Evolutionary conservation across 768 basidiomycete genomes (phyloP), one percentile per base, ranked within the genome.

Genomic region (Lentinus tigrinus): DNA sequence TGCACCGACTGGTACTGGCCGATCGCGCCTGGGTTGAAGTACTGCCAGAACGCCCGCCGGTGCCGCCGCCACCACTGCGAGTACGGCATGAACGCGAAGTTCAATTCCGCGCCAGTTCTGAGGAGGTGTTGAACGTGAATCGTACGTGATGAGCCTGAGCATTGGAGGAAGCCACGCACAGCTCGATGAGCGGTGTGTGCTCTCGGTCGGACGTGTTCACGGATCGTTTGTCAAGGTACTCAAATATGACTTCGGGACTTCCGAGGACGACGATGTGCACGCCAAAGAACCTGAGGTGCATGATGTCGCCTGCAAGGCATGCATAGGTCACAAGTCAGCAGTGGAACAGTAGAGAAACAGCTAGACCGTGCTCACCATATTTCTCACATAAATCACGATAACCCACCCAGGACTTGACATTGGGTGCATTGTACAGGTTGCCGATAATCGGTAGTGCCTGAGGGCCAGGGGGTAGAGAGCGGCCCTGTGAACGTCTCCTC

Each of bases 11-110:
- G 43, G 36, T 61, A 57, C 16, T 56, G 3, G 4, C 17, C 13
- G 13, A 55, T 40, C 21, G 47, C 53, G 27, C 34, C 52, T 7
- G 26, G 28, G 21, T 58, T 50, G 60, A 65, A 65, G 34, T 65
- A 49, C 17, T 63, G 60, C 55, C 65, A 64, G 31, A 67, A 61
- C 17, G 59, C 37, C 8, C 64, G 63, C 9, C 66, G 48, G 24
- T 57, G 62, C 16, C 19, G 24, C 13, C 62, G 56, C 66, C 66
- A 67, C 24, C 52, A n/a, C 11, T 43, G 9, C 3, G 57, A 60
- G 39, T 65, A 67, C 27, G 42, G 57, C 43, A 52, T 13, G 21
- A 46, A 46, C 0, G 21, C 43, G 21, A 46, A 14, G 27, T 56
- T 47, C 48, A 54, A 40, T 14, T 63, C 54, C 36, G 42, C 52